Evolutionary conservation across 495 filamentous ascomycete species (phyloP), one percentile per base, ranked within the genome.

Genomic region (Bryoglossum gracile): DNA sequence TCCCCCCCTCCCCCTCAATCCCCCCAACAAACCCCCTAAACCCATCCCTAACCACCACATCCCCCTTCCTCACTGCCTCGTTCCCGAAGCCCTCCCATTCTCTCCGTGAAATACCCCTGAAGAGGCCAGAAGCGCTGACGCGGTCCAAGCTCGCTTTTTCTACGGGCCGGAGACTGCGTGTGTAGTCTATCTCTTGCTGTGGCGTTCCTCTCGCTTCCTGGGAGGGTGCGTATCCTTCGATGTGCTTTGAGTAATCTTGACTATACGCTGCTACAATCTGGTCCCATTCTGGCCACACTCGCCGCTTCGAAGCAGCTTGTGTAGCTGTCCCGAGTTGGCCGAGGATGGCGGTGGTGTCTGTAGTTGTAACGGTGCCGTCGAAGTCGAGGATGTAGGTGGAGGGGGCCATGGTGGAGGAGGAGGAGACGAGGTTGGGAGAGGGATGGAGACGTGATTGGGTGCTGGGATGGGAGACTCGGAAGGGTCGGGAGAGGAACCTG

Each of bases 351-450:
- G 54, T 60, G 3, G 57, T 56, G 28, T 56, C 57, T 32, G 43
- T 51, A 0, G 25, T 42, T 8, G 57, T 60, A 18, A 60, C 50
- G 11, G 57, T 56, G 19, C 50, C 47, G 30, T 60, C 53, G 17
- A 60, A 60, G 21, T 60, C 57, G 8, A 60, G 43, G 26, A 57
- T 42, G 23, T 41, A 49, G 19, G 36, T 23, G 17, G 16, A 8
- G 28, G 16, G 26, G 17, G 18, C 4, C 3, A 17, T 24, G 19
- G 38, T 32, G 28, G 13, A 32, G 6, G 34, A 25, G 22, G 17
- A 25, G 28, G 28, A 8, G 8, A 32, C n/a, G 28, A 32, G 6
- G n/a, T 32, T 32, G 28, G 28, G 28, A 32, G 6, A 32, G 28
- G 28, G 6, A 41, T 13, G 18, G 18, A 36, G 34, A 36, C n/a